Evolutionary conservation across 495 filamentous ascomycete species (phyloP), one percentile per base, ranked within the genome.

Genomic region (Penicillium longicatenatum): DNA sequence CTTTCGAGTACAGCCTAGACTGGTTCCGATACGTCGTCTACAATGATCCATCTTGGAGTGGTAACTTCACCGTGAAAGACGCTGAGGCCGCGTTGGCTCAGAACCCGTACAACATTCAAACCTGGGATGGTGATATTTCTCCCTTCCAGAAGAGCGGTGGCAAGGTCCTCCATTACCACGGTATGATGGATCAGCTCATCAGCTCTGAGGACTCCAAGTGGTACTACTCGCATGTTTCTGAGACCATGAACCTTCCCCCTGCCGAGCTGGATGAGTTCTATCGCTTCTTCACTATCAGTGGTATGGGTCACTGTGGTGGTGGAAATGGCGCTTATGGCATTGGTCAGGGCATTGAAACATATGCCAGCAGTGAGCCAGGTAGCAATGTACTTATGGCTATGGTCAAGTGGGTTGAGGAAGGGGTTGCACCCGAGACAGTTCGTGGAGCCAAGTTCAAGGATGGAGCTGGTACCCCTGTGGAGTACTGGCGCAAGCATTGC

Each of bases 401-500:
- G 64, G 80, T 86, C 10, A 63, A 69, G 14, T 88, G 84, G 86
- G 83, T 87, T 1, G 86, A 89, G 66, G 68, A 84, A 1, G 82
- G 78, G 0, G 68, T 73, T 19, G 76, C 82, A 6, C 84, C 84
- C 0, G 82, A 84, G 24, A 76, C 68, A 17, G 71, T 87, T 16
- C 62, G 72, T 43, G 83, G 83, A 14, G 76, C 77, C 1, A 85
- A 84, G 59, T 85, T 80, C 52, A 63, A 73, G 5, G 45, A 54
- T 37, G 51, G 50, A 12, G 11, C 22, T 21, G 71, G 70, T 7
- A 62, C 68, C 2, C 11, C 54, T 21, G 56, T 74, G 2, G 71
- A 75, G 44, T 75, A 75, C 49, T 60, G 64, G 9, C 72, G 74
- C 59, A 76, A 68, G 61, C 75, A 78, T 51, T 76, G 75, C 47